phyloP scores from a whole-genome alignment of 306 rosid species.

The Bauhinia variegata region DNA sequence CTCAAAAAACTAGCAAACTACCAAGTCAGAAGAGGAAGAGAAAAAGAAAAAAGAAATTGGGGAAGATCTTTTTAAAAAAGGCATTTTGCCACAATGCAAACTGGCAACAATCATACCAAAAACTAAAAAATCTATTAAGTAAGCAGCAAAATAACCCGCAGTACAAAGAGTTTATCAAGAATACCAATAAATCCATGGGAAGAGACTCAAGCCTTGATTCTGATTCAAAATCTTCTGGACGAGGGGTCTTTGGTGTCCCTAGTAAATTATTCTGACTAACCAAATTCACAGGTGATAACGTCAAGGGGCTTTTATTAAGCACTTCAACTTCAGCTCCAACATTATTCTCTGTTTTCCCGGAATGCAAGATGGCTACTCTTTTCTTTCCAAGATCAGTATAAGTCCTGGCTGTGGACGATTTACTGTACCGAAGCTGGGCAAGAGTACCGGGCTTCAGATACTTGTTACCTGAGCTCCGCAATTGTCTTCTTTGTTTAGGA shows the following conservation, averaged over 20 bases:
- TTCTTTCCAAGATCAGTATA: constrained; percentile 72
- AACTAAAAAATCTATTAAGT: not conserved
- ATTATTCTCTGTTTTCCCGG: constrained; percentile 39
- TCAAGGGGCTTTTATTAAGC: constrained; percentile 65
- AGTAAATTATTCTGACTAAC: constrained; percentile 49
- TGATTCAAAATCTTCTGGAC: constrained; percentile 50
- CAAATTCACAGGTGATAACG: constrained; percentile 78
- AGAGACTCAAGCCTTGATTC: constrained; percentile 85
- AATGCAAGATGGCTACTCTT: constrained; percentile 56
- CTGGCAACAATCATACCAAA: not conserved
- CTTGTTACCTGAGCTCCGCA: constrained; percentile 53
- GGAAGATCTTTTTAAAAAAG: not conserved
- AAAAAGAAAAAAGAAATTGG: not conserved
- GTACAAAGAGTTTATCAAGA: not conserved
- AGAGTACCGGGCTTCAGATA: constrained; percentile 84
- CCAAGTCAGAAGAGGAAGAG: no score
- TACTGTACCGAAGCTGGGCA: constrained; percentile 77
- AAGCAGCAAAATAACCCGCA: not conserved
- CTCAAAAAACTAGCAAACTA: not conserved
- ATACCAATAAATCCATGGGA: constrained; percentile 85
- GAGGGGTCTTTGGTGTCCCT: constrained; percentile 75
- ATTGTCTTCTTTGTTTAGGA: constrained; percentile 50
- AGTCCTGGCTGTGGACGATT: constrained; percentile 47
- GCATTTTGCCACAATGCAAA: not conserved
- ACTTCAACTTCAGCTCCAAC: constrained; percentile 40